These are phyloP conservation scores for Fusarium temperatum DNA, from an alignment of 2,329 filamentous ascomycete genomes.

Conservation along the genomic window DNA sequence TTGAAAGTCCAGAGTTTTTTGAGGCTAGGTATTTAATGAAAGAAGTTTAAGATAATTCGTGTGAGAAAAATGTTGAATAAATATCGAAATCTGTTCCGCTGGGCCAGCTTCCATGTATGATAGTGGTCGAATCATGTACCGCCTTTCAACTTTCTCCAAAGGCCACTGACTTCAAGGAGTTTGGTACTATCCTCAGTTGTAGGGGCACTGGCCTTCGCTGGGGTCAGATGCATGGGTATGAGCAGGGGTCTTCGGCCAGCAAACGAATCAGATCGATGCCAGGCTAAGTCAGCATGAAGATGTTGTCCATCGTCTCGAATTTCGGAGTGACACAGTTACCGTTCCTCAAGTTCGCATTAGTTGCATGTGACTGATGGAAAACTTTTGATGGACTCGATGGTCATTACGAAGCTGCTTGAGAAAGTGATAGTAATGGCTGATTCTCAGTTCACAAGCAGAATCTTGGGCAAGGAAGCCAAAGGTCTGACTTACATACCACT, in stretches of 20 bases:
- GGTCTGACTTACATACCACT: no score
- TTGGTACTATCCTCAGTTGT: no score
- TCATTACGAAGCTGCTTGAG: neutral
- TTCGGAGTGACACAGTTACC: no score
- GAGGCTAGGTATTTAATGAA: no score
- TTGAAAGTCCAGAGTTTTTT: neutral
- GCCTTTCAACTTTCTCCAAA: neutral
- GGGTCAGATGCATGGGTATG: neutral
- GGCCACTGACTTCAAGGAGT: neutral
- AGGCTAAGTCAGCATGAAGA: neutral
- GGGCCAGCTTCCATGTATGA: no score
- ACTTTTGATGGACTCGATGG: no score
- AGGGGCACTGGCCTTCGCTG: neutral
- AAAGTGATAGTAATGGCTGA: neutral
- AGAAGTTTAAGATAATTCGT: no score
- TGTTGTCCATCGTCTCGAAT: no score
- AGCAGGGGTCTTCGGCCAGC: neutral
- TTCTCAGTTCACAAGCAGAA: neutral
- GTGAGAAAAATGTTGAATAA: no score
- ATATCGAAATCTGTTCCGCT: neutral
- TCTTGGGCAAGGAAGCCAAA: neutral
- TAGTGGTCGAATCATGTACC: neutral
- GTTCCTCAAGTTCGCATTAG: neutral
- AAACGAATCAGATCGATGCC: neutral
- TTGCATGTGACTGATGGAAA: neutral